A percentile compares a stretch with the other conserved stretches of the same genome.
Evolutionary conservation across 257 asterid species (phyloP).

Genomic region (Solanum etuberosum): DNA sequence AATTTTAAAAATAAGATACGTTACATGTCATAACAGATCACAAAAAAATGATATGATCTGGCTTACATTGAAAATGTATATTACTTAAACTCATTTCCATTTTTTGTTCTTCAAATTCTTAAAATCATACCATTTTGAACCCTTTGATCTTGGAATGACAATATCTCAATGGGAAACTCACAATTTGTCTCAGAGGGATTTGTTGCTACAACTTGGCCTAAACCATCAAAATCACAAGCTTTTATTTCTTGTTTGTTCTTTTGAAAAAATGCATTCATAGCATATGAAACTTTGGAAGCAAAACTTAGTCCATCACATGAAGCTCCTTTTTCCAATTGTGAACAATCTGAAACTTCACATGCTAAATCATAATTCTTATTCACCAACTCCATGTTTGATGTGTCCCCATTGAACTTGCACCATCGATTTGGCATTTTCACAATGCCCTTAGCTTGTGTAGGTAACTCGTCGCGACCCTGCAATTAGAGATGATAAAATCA

Average conservation of each 20-base stretch:
- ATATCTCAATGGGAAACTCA: conserved; percentile 13
- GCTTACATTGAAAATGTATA: neutral
- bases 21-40: neutral
- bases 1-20: neutral
- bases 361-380: neutral
- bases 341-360: conserved; percentile 26
- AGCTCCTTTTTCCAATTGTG: conserved; percentile 22
- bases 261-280: conserved; percentile 38
- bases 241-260: conserved; percentile 5
- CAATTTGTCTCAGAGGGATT: conserved; percentile 21
- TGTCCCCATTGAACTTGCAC: conserved; percentile 16
- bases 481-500: conserved; percentile 2
- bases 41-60: neutral
- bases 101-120: neutral
- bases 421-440: conserved; percentile 22
- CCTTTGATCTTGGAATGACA: neutral
- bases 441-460: conserved; percentile 27
- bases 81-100: neutral
- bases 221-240: conserved; percentile 19
- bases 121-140: neutral
- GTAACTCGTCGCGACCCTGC: conserved; percentile 14
- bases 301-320: conserved; percentile 20
- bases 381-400: neutral
- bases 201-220: conserved; percentile 14
- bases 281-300: conserved; percentile 27